A percentile compares a stretch with the other conserved stretches of the same genome.
Evolutionary conservation across 257 asterid genomes (phyloP).

Genomic region (Echium plantagineum): DNA sequence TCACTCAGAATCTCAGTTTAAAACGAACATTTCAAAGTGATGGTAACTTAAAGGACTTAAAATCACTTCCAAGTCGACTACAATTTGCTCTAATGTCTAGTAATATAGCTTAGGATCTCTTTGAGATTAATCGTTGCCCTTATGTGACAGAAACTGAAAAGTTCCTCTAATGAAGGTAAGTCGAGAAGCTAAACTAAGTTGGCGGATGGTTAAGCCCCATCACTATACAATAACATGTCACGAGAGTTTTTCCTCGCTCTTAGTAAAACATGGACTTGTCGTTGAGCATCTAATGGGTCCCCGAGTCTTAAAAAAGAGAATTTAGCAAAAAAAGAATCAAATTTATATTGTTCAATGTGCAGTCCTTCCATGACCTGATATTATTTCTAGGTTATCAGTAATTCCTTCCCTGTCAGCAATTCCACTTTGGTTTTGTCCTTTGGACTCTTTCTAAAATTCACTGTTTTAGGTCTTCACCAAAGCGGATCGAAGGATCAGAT

Average conservation of each 20-base stretch:
- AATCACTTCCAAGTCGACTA: too few species aligned
- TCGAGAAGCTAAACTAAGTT: too few species aligned
- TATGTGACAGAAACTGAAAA: background rate
- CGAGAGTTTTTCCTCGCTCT: background rate
- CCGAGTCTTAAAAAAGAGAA: background rate
- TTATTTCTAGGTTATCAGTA: background rate
- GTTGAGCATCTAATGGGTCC: background rate
- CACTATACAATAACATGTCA: background rate
- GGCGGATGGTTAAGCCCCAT: background rate
- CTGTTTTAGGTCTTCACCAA: conserved; percentile 70
- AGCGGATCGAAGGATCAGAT: conserved; percentile 82
- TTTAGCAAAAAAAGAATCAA: background rate
- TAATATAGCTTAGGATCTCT: background rate
- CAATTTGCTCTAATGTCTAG: too few species aligned
- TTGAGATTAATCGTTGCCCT: too few species aligned
- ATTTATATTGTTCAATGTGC: background rate
- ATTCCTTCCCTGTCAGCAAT: background rate
- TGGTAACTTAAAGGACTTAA: background rate
- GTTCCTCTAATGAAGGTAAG: background rate
- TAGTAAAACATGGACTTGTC: background rate
- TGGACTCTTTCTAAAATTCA: background rate
- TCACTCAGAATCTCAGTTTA: background rate
- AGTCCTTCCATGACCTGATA: background rate
- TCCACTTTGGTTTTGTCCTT: background rate
- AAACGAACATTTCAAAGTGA: background rate